A percentile compares a stretch with the other conserved stretches of the same genome.
These are phyloP conservation scores for Suillus spraguei DNA, from an alignment of 768 basidiomycete species.

Conservation along the genomic window DNA sequence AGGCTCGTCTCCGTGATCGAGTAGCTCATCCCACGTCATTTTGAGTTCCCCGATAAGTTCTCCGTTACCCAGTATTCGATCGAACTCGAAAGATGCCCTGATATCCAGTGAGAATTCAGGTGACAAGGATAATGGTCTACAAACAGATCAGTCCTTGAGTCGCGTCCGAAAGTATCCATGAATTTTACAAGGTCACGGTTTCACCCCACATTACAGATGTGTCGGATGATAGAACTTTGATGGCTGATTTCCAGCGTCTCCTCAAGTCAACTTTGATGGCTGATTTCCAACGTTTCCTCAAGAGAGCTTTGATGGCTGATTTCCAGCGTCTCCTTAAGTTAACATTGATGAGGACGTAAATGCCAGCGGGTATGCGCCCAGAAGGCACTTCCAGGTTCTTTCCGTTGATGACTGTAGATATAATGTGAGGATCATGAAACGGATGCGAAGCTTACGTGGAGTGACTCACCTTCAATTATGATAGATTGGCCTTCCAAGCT, in stretches of 20 bases:
- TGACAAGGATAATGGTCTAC: not conserved
- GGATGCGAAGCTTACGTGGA: no score
- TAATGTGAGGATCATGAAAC: no score
- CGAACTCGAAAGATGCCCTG: not conserved
- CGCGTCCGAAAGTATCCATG: not conserved
- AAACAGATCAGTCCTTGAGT: not conserved
- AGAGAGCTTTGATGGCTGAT: no score
- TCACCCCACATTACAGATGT: not conserved
- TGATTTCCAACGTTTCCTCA: no score
- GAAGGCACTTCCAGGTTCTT: not conserved
- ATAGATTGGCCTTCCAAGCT: not conserved
- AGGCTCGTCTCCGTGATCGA: not conserved
- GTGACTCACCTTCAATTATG: not conserved
- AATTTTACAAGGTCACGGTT: not conserved
- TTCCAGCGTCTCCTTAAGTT: not conserved
- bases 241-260: not conserved
- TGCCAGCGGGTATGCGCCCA: not conserved
- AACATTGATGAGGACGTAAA: not conserved
- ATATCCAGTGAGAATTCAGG: not conserved
- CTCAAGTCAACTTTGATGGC: no score
- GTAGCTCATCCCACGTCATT: not conserved
- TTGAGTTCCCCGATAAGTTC: not conserved
- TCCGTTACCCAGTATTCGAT: not conserved
- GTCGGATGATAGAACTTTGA: not conserved
- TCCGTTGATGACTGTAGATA: not conserved